Evolutionary conservation across 2,329 filamentous ascomycete species (phyloP).

Genomic region (Aspergillus sp.): DNA sequence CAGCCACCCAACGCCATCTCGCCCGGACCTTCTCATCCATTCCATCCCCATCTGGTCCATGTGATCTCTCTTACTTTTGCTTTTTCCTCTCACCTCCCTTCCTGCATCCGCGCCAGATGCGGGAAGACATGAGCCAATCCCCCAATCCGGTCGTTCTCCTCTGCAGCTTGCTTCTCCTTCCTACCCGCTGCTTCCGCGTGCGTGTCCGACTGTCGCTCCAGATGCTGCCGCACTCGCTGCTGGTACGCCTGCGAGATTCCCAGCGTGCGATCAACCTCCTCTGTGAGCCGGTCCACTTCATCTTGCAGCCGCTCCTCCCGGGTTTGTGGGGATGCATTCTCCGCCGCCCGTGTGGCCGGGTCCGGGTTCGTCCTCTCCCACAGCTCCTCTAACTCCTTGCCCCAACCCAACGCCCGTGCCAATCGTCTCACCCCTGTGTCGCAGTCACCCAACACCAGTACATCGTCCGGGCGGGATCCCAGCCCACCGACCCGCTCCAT

Average conservation of each 20-base stretch:
- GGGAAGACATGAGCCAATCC: constrained; percentile 42
- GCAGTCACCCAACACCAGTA: constrained; percentile 78
- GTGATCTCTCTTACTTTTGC: background rate
- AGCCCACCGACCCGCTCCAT: constrained; percentile 78
- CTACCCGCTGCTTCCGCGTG: constrained; percentile 4
- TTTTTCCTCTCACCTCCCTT: constrained; percentile 14
- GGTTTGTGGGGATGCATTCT: constrained; percentile 42
- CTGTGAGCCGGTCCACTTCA: constrained; percentile 60
- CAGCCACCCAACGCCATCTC: constrained; percentile 10
- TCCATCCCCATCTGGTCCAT: background rate
- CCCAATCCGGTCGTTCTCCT: constrained; percentile 9
- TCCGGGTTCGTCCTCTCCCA: constrained; percentile 72
- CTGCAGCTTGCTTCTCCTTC: background rate
- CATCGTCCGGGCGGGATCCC: constrained; percentile 78
- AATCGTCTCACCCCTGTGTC: constrained; percentile 78
- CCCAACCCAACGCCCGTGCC: constrained; percentile 80
- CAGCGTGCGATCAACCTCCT: constrained; percentile 60
- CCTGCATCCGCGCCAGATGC: constrained; percentile 28
- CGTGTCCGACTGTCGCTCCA: constrained; percentile 23
- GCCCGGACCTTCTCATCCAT: background rate
- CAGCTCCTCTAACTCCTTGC: constrained; percentile 73
- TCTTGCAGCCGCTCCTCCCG: constrained; percentile 60
- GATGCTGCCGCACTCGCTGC: constrained; percentile 39
- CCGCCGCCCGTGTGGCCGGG: constrained; percentile 53
- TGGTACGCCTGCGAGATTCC: constrained; percentile 51